These are phyloP conservation scores for Pelagophyceae sp. DNA, from an alignment of 352 stramenopile species.

Conservation along the genomic window DNA sequence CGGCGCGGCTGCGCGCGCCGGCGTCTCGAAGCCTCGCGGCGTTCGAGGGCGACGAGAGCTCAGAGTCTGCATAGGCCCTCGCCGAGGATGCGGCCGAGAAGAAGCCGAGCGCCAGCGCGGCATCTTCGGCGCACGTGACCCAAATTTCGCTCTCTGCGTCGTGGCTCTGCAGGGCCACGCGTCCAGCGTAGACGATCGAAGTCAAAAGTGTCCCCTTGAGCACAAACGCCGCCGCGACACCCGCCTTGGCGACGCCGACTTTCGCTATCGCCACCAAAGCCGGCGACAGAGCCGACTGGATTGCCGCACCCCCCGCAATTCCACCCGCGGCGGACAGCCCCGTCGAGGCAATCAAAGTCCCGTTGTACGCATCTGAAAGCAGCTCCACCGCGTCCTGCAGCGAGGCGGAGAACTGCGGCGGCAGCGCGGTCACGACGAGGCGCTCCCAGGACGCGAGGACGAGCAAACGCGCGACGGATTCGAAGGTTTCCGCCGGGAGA, in stretches of 20 bases:
- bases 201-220: neutral
- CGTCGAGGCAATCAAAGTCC: neutral
- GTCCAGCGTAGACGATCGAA: neutral
- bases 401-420: neutral
- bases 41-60: neutral
- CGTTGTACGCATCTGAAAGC: neutral
- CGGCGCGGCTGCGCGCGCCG: neutral
- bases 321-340: neutral
- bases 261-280: too few species aligned
- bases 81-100: neutral
- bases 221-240: neutral
- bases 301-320: neutral
- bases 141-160: neutral
- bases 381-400: neutral
- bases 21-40: neutral
- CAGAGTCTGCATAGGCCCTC: neutral
- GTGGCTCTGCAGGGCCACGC: neutral
- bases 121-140: neutral
- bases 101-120: neutral
- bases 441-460: conserved; percentile 1
- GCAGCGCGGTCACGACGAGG: neutral
- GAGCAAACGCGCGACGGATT: neutral
- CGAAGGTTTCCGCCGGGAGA: neutral
- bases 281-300: neutral
- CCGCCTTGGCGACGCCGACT: neutral